These are phyloP conservation scores for Sarocladium kiliense DNA, from an alignment of 2,329 filamentous ascomycete genomes.

Conservation along the genomic window DNA sequence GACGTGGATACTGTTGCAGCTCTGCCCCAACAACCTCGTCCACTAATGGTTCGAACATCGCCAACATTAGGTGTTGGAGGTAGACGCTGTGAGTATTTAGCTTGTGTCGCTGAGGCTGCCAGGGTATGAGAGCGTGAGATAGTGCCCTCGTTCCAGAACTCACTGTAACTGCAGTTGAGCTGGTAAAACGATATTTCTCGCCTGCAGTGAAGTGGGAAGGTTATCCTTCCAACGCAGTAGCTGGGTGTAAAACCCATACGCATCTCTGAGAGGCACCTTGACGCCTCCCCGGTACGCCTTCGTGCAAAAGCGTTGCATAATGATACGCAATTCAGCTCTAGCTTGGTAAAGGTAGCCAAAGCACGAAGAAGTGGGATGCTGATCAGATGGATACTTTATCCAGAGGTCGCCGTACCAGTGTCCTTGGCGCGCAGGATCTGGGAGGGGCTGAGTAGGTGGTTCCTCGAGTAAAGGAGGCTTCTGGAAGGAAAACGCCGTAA, in stretches of 20 bases:
- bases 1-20: conserved; percentile 7
- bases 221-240: conserved; percentile 22
- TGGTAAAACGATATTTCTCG: conserved; percentile 25
- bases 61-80: conserved; percentile 20
- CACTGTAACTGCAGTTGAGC: conserved; percentile 31
- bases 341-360: conserved; percentile 25
- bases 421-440: conserved; percentile 17
- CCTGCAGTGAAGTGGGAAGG: conserved; percentile 20
- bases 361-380: conserved; percentile 15
- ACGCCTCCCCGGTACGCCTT: conserved; percentile 14
- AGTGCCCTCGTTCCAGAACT: too few relatives aligned
- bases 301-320: conserved; percentile 27
- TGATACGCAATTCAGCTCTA: conserved; percentile 22
- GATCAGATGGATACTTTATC: conserved; percentile 27
- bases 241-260: conserved; percentile 15
- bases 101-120: too few relatives aligned
- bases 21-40: not conserved
- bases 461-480: conserved; percentile 21
- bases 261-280: conserved; percentile 14
- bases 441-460: conserved; percentile 25
- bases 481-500: conserved; percentile 20
- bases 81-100: conserved; percentile 9
- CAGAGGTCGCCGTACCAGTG: conserved; percentile 31
- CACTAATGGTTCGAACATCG: conserved; percentile 21
- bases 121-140: too few relatives aligned